Conservation (phyloP, 805 yeast species). For the Pichia phayaonensis region DNA sequence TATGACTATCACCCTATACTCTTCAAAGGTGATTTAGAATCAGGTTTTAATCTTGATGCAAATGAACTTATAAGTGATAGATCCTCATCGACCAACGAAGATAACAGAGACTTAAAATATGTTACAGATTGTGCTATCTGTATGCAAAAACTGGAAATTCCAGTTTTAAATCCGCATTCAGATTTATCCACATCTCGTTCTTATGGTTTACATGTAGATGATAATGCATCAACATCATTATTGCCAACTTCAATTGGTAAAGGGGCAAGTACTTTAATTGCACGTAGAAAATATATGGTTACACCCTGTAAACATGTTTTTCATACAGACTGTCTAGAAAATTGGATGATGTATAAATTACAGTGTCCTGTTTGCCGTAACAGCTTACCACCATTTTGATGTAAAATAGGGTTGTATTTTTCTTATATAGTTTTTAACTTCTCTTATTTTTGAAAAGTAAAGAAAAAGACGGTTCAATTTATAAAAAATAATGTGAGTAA, state of each 20-base stretch:
- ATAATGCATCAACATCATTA: not conserved
- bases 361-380: slow-evolving; percentile 93
- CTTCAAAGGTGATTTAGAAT: slow-evolving; percentile 51
- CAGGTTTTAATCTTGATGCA: slow-evolving; percentile 43
- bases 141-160: slow-evolving; percentile 69
- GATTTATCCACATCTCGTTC: not conserved
- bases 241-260: slow-evolving; percentile 6
- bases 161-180: slow-evolving; percentile 27
- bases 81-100: slow-evolving; percentile 15
- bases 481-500: too few relatives aligned
- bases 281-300: slow-evolving; percentile 55
- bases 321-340: slow-evolving; percentile 82
- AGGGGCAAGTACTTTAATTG: slow-evolving; percentile 19
- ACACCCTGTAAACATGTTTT: slow-evolving; percentile 90
- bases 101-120: slow-evolving; percentile 30
- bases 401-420: not conserved
- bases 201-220: not conserved
- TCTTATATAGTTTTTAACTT: not conserved
- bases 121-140: slow-evolving; percentile 82
- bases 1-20: slow-evolving; percentile 76
- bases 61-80: slow-evolving; percentile 11
- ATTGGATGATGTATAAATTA: slow-evolving; percentile 87
- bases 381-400: slow-evolving; percentile 71
- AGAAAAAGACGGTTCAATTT: too few relatives aligned
- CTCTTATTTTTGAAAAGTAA: too few relatives aligned